Evolutionary conservation across 495 filamentous ascomycete genomes (phyloP), one percentile per base, ranked within the genome.

Genomic region (Lepidopterella palustris): DNA sequence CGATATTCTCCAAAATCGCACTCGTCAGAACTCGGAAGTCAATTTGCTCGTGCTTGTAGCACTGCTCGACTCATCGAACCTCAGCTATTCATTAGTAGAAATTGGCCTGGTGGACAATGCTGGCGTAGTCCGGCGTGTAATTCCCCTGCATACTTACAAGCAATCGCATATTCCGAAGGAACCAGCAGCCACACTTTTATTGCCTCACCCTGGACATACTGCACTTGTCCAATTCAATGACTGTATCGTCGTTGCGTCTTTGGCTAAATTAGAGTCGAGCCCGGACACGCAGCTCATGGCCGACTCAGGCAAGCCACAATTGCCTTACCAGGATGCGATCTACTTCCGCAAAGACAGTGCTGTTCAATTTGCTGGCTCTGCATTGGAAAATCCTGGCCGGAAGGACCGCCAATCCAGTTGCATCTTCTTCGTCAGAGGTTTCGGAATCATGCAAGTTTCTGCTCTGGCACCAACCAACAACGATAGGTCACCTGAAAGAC

Each of bases 151-250:
- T 3, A 83, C 78, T 24, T 89, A 88, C 70, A 78, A 57, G 8
- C 72, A 32, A 76, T 74, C 26, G 76, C 78, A 40, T 50, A 74
- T 48, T 61, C 60, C 50, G 57, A 62, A 49, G 73, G 71, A 53
- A 73, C 71, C 59, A 71, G 62, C 3, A 69, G 77, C 91, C 6
- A 83, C 81, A 55, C 65, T 98, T n/a, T 82, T 88, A 55, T 76
- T 97, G 25, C 89, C 95, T 4, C 78, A 80, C 35, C 86, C 91
- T 10, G 82, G 79, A 5, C 78, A 89, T 45, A 87, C 89, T 1
- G 93, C 90, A n/a, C 92, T 92, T 63, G 71, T 96, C 42, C 78
- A 91, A 4, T 87, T 95, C 58, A 83, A 85, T 45, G 80, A 85
- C 57, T 89, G 85, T 11, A 75, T 95, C 15, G 83, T 90, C 10